Percentiles rank a stretch among this genome's conserved stretches.
phyloP scores from a whole-genome alignment of 352 stramenopile species.

The Pythium vanterpoolii region DNA sequence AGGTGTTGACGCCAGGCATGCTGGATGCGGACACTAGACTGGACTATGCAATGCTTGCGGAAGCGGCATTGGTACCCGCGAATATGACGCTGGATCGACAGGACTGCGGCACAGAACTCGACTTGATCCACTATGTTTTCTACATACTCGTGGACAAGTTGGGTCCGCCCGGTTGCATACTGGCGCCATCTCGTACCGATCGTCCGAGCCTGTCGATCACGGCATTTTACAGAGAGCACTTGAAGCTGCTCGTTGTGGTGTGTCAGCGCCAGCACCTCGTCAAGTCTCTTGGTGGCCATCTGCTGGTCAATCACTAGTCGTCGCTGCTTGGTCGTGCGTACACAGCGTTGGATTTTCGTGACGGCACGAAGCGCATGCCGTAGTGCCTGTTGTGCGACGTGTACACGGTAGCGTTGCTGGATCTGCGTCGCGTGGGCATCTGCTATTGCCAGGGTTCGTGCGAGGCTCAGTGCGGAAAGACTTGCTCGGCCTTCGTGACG shows the following conservation, averaged over 20 bases:
- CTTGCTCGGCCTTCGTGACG: background rate
- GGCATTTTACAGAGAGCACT: background rate
- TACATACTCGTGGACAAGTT: constrained; percentile 24
- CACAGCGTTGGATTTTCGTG: constrained; percentile 28
- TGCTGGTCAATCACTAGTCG: background rate
- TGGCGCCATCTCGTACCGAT: constrained; percentile 34
- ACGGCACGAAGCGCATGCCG: constrained; percentile 11
- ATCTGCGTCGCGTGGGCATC: constrained; percentile 29
- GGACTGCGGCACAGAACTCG: constrained; percentile 41
- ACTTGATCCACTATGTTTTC: constrained; percentile 35
- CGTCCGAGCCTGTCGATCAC: constrained; percentile 11
- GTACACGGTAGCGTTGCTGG: constrained; percentile 30
- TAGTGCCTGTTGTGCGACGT: background rate
- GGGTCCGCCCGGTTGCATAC: constrained; percentile 30
- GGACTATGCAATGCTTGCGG: constrained; percentile 26
- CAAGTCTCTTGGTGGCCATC: constrained; percentile 9
- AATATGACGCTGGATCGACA: constrained; percentile 40
- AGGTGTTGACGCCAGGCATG: constrained; percentile 28
- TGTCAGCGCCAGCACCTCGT: constrained; percentile 17
- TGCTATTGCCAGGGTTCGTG: constrained; percentile 15
- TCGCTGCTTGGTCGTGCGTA: constrained; percentile 9
- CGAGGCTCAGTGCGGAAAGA: constrained; percentile 17
- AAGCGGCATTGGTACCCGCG: constrained; percentile 43
- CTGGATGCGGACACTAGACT: constrained; percentile 34
- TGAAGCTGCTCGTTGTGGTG: constrained; percentile 9